Evolutionary conservation across 176 grass and related monocot genomes (phyloP).

Genomic region (Aegilops bicornis): DNA sequence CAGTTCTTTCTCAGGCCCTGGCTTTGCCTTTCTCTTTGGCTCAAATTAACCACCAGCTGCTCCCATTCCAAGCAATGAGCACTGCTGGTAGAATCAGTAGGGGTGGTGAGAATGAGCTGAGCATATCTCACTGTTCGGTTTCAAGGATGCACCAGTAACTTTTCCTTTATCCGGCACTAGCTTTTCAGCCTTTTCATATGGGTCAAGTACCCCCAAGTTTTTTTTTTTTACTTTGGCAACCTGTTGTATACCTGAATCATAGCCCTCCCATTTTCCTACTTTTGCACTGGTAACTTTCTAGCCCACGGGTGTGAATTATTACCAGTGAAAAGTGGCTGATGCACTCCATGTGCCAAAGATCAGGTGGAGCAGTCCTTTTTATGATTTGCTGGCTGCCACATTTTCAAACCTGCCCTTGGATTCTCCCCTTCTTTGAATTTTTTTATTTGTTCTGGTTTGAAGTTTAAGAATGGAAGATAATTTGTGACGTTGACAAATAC

Average conservation of each 20-base stretch:
- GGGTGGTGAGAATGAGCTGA: not conserved
- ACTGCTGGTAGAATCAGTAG: constrained; percentile 10
- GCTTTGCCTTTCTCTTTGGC: constrained; percentile 23
- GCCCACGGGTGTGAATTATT: constrained; percentile 45
- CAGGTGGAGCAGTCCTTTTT: constrained; percentile 20
- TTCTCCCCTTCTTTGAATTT: not conserved
- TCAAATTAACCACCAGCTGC: constrained; percentile 5
- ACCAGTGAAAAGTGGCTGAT: constrained; percentile 29
- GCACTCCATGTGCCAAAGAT: constrained; percentile 39
- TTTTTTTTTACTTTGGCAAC: constrained; percentile 37
- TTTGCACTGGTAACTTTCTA: constrained; percentile 50
- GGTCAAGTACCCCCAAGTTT: constrained; percentile 20
- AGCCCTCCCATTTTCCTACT: constrained; percentile 36
- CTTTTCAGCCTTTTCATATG: constrained; percentile 57
- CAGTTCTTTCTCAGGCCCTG: constrained; percentile 29
- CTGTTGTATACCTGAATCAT: constrained; percentile 31
- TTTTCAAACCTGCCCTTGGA: constrained; percentile 21
- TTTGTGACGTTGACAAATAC: not conserved
- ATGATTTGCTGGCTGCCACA: constrained; percentile 5
- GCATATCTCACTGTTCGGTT: constrained; percentile 21
- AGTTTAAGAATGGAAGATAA: not conserved
- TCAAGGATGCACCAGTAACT: constrained; percentile 30
- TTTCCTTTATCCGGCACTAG: constrained; percentile 39
- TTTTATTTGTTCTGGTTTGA: not conserved
- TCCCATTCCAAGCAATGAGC: constrained; percentile 13